phyloP scores from a whole-genome alignment of 192 early-diverging fungal genomes.

The Piromyces sp. region DNA sequence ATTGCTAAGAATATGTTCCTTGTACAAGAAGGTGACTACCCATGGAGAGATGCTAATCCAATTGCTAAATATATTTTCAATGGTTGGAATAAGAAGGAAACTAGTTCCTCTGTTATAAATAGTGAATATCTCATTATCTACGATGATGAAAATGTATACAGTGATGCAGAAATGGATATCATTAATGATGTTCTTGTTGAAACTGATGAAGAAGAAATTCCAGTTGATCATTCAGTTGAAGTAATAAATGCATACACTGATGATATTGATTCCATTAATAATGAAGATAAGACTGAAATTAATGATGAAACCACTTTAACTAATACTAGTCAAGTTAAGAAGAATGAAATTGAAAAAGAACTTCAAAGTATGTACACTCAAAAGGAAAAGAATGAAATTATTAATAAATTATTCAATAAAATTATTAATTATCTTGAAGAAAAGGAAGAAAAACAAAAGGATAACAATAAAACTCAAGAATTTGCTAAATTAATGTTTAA shows the following conservation, averaged over 20 bases:
- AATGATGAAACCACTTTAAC: background rate
- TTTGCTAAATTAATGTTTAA: background rate
- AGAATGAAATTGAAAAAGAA: background rate
- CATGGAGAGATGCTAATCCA: background rate
- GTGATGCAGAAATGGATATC: background rate
- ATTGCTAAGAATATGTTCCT: background rate
- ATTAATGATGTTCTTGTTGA: background rate
- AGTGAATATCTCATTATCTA: background rate
- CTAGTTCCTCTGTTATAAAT: background rate
- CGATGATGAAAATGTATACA: background rate
- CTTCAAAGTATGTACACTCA: background rate
- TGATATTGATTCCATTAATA: background rate
- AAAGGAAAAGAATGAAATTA: background rate
- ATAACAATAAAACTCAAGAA: background rate
- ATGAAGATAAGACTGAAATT: background rate
- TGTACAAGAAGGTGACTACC: background rate
- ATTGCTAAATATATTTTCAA: background rate
- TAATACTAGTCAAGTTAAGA: background rate
- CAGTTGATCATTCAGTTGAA: background rate
- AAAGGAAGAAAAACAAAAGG: background rate
- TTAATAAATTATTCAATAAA: background rate
- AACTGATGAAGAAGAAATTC: background rate
- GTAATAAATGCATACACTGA: background rate
- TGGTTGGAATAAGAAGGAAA: background rate
- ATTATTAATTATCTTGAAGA: background rate